phyloP scores from a whole-genome alignment of 1,284 basidiomycete genomes.

The Entoloma clypeatum region DNA sequence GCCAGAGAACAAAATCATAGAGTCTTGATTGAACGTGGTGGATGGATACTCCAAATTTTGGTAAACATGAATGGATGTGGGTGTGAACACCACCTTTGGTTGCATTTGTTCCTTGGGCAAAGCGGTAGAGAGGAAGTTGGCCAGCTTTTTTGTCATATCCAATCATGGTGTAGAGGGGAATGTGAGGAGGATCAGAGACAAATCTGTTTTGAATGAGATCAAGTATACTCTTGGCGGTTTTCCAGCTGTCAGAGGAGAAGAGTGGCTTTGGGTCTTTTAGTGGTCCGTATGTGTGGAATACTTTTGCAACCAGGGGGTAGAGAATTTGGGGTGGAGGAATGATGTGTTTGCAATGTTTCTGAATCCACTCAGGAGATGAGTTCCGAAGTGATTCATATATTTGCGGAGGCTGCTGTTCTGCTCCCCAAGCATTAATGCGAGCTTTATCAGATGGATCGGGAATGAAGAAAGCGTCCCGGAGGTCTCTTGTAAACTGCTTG shows the following conservation, averaged over 20 bases:
- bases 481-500: conserved; percentile 22
- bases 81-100: no score
- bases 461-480: conserved; percentile 31
- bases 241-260: conserved; percentile 2
- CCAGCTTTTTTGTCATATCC: no score
- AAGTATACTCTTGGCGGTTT: not conserved
- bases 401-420: conserved; percentile 15
- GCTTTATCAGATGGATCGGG: conserved; percentile 24
- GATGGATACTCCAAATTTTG: no score
- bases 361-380: conserved; percentile 22
- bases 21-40: not conserved
- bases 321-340: conserved; percentile 26
- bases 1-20: conserved; percentile 49
- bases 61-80: no score
- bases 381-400: conserved; percentile 21
- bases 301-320: conserved; percentile 19
- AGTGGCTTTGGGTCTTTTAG: not conserved
- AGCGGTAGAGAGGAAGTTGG: no score
- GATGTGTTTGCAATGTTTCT: conserved; percentile 20
- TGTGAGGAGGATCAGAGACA: not conserved
- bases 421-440: conserved; percentile 23
- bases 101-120: no score
- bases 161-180: no score
- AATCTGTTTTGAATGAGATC: not conserved
- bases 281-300: conserved; percentile 21